phyloP scores from a whole-genome alignment of 768 basidiomycete genomes.

The Heimioporus sp. region DNA sequence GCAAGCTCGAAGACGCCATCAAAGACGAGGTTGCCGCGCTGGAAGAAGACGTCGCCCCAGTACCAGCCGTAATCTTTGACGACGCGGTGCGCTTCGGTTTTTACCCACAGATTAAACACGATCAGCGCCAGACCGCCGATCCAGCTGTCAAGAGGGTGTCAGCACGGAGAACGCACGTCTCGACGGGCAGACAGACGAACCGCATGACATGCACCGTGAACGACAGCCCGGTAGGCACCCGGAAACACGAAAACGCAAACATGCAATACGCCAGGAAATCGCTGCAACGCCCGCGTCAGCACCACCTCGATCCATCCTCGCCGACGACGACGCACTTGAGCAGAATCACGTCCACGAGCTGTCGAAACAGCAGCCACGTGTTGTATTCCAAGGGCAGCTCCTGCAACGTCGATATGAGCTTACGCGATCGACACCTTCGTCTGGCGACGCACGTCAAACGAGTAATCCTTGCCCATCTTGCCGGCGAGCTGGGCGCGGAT shows the following conservation, averaged over 20 bases:
- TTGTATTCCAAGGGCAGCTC: slow-evolving; percentile 93
- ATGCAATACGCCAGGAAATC: slow-evolving; percentile 94
- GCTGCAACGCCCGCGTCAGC: slow-evolving; percentile 38
- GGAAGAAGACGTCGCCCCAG: slow-evolving; percentile 93
- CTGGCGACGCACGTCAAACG: slow-evolving; percentile 70
- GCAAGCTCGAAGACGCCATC: slow-evolving; percentile 97
- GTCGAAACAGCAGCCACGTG: slow-evolving; percentile 93
- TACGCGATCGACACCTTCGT: neutral
- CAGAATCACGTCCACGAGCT: slow-evolving; percentile 93
- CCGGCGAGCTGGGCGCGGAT: slow-evolving; percentile 81
- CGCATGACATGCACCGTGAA: slow-evolving; percentile 72
- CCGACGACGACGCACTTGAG: slow-evolving; percentile 71
- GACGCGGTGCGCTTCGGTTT: slow-evolving; percentile 94
- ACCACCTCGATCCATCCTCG: neutral
- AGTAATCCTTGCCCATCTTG: slow-evolving; percentile 95
- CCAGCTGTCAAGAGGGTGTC: slow-evolving; percentile 56
- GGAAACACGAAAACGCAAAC: slow-evolving; percentile 93
- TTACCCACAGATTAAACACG: slow-evolving; percentile 97
- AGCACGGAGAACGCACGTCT: neutral
- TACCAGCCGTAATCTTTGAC: slow-evolving; percentile 99
- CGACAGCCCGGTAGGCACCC: slow-evolving; percentile 79
- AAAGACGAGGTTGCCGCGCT: slow-evolving; percentile 90
- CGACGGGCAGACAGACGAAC: slow-evolving; percentile 35
- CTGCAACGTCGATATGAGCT: slow-evolving; percentile 36
- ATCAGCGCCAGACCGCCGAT: slow-evolving; percentile 81